A percentile compares a stretch with the other conserved stretches of the same genome.
Evolutionary conservation across 2,329 filamentous ascomycete species (phyloP).

Genomic region (Parasarocladium wereldwijsianum): DNA sequence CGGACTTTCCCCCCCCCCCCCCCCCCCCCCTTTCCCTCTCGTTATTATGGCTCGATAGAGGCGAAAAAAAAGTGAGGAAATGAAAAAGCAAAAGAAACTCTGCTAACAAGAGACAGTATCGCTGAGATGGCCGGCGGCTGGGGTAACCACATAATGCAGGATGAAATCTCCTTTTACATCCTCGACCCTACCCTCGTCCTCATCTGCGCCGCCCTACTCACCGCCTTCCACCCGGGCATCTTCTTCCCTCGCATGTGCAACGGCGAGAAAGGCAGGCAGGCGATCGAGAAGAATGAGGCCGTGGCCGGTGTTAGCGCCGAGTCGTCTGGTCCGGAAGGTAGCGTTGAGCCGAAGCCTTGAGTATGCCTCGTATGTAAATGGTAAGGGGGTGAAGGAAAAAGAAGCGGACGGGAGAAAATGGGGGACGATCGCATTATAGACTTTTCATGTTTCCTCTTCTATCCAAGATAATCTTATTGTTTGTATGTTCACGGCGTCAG

Average conservation of each 20-base stretch:
- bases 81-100: background rate
- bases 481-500: background rate
- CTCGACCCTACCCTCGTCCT: slow-evolving; percentile 38
- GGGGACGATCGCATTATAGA: no score
- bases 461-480: background rate
- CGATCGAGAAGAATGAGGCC: slow-evolving; percentile 10
- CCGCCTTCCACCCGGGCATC: slow-evolving; percentile 37
- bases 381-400: background rate
- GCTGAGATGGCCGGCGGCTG: slow-evolving; percentile 51
- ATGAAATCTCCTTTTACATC: slow-evolving; percentile 43
- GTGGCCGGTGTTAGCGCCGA: slow-evolving; percentile 3
- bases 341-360: no score
- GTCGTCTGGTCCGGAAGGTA: background rate
- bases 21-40: background rate
- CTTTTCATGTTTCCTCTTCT: background rate
- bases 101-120: slow-evolving; percentile 24
- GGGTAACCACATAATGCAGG: slow-evolving; percentile 48
- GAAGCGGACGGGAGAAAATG: background rate
- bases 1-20: no score
- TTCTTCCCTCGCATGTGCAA: slow-evolving; percentile 39
- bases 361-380: no score
- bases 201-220: slow-evolving; percentile 32
- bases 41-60: background rate
- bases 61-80: no score
- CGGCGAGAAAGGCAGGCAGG: slow-evolving; percentile 5